Conservation (phyloP, 2,329 filamentous ascomycete species). For the Cladosporium colombiae region DNA sequence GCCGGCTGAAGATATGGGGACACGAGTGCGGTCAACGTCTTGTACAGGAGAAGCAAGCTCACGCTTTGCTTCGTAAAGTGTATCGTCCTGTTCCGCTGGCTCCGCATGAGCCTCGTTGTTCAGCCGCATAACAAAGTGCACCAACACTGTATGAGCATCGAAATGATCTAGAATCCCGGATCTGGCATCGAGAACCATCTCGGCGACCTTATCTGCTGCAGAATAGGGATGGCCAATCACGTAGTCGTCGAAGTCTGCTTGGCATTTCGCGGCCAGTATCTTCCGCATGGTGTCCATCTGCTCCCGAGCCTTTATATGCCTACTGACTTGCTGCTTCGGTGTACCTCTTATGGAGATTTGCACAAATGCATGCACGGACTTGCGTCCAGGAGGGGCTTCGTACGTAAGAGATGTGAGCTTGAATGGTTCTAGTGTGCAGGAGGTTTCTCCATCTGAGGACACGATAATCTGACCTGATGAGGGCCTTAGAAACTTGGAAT, state of each 20-base stretch:
- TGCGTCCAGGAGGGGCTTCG: neutral
- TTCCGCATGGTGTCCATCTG: neutral
- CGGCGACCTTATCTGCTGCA: neutral
- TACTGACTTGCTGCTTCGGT: neutral
- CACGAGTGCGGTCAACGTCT: neutral
- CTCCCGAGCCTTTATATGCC: neutral
- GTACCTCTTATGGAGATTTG: neutral
- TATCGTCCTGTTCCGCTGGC: neutral
- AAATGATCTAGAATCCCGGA: neutral
- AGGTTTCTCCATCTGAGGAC: neutral
- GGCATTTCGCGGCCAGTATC: neutral
- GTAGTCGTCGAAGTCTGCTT: neutral
- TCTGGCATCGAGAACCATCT: neutral
- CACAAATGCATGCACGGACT: neutral
- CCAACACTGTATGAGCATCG: neutral
- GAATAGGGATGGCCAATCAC: neutral
- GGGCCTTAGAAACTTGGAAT: neutral
- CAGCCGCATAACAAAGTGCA: neutral
- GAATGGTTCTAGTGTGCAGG: neutral
- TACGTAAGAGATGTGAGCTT: neutral
- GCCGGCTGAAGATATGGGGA: neutral
- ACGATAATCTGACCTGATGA: neutral
- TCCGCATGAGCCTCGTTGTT: neutral
- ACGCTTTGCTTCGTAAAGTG: neutral
- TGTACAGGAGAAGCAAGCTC: neutral